Conservation (phyloP, 257 asterid genomes). For the Primulina huaijiensis region DNA sequence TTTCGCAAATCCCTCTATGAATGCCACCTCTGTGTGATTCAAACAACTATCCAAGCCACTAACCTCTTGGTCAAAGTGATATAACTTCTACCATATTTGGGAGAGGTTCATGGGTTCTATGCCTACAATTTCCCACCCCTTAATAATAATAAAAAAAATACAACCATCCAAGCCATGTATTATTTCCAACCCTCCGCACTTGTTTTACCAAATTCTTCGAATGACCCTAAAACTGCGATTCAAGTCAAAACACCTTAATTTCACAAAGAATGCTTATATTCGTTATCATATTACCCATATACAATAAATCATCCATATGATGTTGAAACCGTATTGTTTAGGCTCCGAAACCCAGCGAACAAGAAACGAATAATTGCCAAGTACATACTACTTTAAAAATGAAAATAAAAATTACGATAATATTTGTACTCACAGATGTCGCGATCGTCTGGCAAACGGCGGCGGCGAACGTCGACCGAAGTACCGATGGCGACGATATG, state of each 20-base stretch:
- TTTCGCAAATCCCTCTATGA: conserved; percentile 24
- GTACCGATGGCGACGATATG: conserved; percentile 29
- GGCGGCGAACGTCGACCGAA: conserved; percentile 22
- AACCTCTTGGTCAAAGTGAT: too few relatives aligned
- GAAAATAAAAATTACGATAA: background rate
- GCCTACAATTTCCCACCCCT: too few relatives aligned
- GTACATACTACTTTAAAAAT: conserved; percentile 7
- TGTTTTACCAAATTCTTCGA: conserved; percentile 27
- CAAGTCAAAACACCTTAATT: conserved; percentile 41
- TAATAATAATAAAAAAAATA: too few relatives aligned
- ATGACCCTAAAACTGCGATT: conserved; percentile 62
- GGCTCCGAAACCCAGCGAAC: conserved; percentile 57
- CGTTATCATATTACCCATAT: conserved; percentile 22
- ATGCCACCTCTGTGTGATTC: conserved; percentile 19
- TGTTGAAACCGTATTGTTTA: conserved; percentile 31
- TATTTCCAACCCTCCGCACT: conserved; percentile 34
- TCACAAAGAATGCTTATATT: conserved; percentile 15
- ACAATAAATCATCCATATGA: conserved; percentile 18
- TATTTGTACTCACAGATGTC: conserved; percentile 26
- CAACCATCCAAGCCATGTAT: background rate
- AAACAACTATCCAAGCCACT: background rate
- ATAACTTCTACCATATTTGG: too few relatives aligned
- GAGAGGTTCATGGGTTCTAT: too few relatives aligned
- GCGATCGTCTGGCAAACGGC: conserved; percentile 31
- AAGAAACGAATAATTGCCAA: conserved; percentile 58